Conservation (phyloP, 352 stramenopile species). For the Porosira glacialis region DNA sequence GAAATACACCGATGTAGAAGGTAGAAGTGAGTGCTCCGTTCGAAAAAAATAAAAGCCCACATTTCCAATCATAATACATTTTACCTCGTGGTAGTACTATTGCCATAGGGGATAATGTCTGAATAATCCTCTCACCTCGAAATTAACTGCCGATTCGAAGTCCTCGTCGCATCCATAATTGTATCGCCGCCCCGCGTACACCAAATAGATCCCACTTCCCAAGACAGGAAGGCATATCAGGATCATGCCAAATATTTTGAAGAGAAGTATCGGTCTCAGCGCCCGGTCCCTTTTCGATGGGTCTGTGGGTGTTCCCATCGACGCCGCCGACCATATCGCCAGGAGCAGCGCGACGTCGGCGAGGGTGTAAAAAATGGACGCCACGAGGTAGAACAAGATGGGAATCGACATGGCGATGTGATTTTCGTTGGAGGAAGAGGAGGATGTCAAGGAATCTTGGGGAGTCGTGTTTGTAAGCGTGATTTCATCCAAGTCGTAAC, state of each 20-base stretch:
- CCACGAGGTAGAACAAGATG: slow-evolving; percentile 13
- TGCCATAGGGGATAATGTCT: too few relatives aligned
- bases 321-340: slow-evolving; percentile 29
- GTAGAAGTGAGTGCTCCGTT: too few relatives aligned
- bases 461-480: too few relatives aligned
- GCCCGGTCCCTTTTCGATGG: slow-evolving; percentile 14
- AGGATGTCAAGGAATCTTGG: too few relatives aligned
- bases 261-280: slow-evolving; percentile 19
- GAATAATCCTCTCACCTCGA: slow-evolving; percentile 20
- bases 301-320: slow-evolving; percentile 32
- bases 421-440: too few relatives aligned
- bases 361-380: slow-evolving; percentile 23
- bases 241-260: slow-evolving; percentile 41
- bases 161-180: slow-evolving; percentile 35
- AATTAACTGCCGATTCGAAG: neutral
- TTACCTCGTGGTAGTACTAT: too few relatives aligned
- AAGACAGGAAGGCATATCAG: slow-evolving; percentile 16
- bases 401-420: slow-evolving; percentile 23
- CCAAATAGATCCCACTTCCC: slow-evolving; percentile 31
- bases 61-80: too few relatives aligned
- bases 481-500: too few relatives aligned
- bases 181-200: slow-evolving; percentile 3
- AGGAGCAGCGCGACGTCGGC: slow-evolving; percentile 26
- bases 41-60: too few relatives aligned
- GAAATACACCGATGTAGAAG: too few relatives aligned